Percentiles rank a stretch among this genome's conserved stretches.
These are phyloP conservation scores for Gynostemma pentaphyllum DNA, from an alignment of 306 rosid genomes.

Conservation along the genomic window DNA sequence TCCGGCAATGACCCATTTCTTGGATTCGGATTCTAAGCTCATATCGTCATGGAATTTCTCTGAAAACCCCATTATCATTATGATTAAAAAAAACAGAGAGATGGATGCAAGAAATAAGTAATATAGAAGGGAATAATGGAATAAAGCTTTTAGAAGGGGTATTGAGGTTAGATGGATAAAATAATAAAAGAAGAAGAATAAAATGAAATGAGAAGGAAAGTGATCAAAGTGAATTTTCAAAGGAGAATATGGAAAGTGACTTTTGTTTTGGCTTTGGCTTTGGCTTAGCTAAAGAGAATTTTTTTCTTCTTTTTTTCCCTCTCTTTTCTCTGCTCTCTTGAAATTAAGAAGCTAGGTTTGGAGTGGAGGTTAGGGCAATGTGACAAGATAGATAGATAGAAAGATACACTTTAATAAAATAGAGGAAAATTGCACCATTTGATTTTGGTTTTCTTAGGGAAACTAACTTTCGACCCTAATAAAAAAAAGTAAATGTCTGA, in stretches of 20 bases:
- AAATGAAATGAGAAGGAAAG: slow-evolving; percentile 42
- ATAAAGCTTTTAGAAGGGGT: slow-evolving; percentile 21
- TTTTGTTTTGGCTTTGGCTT: not conserved
- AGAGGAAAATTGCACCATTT: too few relatives aligned
- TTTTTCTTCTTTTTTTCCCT: not conserved
- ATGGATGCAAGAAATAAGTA: not conserved
- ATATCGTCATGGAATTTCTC: slow-evolving; percentile 25
- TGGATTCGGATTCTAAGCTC: slow-evolving; percentile 30
- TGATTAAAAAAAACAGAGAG: slow-evolving; percentile 1
- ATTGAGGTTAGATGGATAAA: slow-evolving; percentile 11
- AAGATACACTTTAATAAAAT: not conserved
- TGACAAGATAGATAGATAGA: not conserved
- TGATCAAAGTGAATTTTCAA: slow-evolving; percentile 11
- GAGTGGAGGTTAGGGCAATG: not conserved
- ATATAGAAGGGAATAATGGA: slow-evolving; percentile 26
- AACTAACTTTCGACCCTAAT: too few relatives aligned
- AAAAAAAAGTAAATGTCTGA: too few relatives aligned
- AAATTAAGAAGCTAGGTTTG: not conserved
- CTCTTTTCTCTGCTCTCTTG: not conserved
- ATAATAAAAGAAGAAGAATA: slow-evolving; percentile 21
- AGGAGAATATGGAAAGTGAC: slow-evolving; percentile 5
- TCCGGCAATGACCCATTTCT: slow-evolving; percentile 66
- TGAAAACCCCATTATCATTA: slow-evolving; percentile 41
- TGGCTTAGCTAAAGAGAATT: not conserved
- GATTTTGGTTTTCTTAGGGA: too few relatives aligned